Evolutionary conservation across 768 basidiomycete genomes (phyloP), one percentile per base, ranked within the genome.

Genomic region (Nevesoporus exiguus): DNA sequence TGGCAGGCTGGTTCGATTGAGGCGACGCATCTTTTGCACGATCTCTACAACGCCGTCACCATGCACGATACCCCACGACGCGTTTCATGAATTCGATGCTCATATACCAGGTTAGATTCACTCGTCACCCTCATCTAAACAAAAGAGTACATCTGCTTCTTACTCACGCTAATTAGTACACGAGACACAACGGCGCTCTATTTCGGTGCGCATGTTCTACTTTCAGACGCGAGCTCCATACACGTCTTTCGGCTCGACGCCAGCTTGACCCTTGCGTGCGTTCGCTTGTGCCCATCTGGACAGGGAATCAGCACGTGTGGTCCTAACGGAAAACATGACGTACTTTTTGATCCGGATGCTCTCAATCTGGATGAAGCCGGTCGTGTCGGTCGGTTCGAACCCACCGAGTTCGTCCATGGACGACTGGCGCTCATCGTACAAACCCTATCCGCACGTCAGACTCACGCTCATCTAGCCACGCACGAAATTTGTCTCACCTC

Each of bases 371-470:
- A 98, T 98, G 80, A 98, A 98, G 5, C 95, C 95, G 47, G 89
- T 83, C 33, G 94, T 94, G 66, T 96, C 93, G 30, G 89, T 91
- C 21, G 95, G 95, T 75, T 96, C 93, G 73, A 99, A 98, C 40
- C 95, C 96, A 56, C 97, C 96, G 54, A 98, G 85, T 75, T 96
- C 94, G 71, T 99, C 97, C 97, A 99, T 98, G 51, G 94, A 97
- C 10, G 92, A 93, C 74, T 97, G 81, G 30, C 86, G 86, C 66
- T 91, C 94, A 66, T 99, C 97, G 70, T 99, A 99, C 24, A 99
- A 80, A 68, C 92, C 91, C 87, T 91, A 57, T 10, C 19, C 2
- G 27, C 15, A 3, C 46, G 22, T 55, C 59, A 47, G 53, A 24
- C 21, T 13, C 43, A 8, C 0, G 14, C 17, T 29, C 33, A 7